phyloP scores from a whole-genome alignment of 2,329 filamentous ascomycete species.

The Fusarium longipes region DNA sequence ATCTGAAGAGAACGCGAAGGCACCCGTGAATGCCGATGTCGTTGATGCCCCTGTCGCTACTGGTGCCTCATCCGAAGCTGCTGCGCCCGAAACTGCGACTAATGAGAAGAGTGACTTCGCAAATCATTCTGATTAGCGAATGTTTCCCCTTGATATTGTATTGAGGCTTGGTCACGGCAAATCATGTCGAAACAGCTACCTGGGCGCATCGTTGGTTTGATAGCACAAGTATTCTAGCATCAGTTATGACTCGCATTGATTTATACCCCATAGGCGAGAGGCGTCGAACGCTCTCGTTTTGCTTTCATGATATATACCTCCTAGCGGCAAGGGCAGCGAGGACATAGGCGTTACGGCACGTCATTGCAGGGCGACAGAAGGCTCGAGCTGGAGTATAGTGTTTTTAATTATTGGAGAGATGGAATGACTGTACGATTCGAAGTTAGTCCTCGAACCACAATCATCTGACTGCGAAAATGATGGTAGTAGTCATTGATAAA shows the following conservation, averaged over 20 bases:
- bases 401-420: slow-evolving; percentile 34
- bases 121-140: background rate
- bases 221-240: slow-evolving; percentile 29
- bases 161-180: background rate
- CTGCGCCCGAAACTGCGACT: slow-evolving; percentile 20
- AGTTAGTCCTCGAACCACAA: background rate
- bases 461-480: background rate
- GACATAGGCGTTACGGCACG: slow-evolving; percentile 41
- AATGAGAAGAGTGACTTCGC: slow-evolving; percentile 29
- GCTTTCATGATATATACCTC: slow-evolving; percentile 44
- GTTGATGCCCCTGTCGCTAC: slow-evolving; percentile 13
- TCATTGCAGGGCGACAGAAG: slow-evolving; percentile 30
- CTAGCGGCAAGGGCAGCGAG: slow-evolving; percentile 37
- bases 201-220: slow-evolving; percentile 18
- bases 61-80: slow-evolving; percentile 14
- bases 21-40: slow-evolving; percentile 19
- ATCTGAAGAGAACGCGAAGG: slow-evolving; percentile 25
- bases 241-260: slow-evolving; percentile 44
- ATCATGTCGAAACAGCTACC: background rate
- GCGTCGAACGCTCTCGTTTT: slow-evolving; percentile 39
- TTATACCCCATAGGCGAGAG: slow-evolving; percentile 47
- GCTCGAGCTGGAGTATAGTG: slow-evolving; percentile 21
- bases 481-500: slow-evolving; percentile 37
- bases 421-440: slow-evolving; percentile 12
- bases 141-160: background rate